Conservation (phyloP, 1,284 basidiomycete species). For the Ceratobasidium sp. region DNA sequence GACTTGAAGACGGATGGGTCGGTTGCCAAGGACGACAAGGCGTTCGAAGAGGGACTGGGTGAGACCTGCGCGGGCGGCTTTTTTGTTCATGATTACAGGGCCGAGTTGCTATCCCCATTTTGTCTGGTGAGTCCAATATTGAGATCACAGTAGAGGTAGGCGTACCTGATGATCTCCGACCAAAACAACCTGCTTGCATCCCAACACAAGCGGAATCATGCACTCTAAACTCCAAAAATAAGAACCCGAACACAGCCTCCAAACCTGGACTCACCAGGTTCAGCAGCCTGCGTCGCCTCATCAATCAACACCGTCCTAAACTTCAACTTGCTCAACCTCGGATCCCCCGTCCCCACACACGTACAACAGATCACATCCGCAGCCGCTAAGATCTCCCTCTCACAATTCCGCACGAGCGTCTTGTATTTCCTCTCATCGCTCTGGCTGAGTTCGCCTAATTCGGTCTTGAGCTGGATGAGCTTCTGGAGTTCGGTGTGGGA, state of each 20-base stretch:
- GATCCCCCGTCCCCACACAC: conserved; percentile 73
- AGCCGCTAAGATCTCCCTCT: conserved; percentile 94
- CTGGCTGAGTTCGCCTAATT: conserved; percentile 96
- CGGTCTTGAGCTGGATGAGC: conserved; percentile 96
- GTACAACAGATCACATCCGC: conserved; percentile 98
- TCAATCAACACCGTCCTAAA: conserved; percentile 75
- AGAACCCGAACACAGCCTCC: conserved; percentile 59
- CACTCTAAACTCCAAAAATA: no score
- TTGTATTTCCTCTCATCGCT: conserved; percentile 99
- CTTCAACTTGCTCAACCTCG: conserved; percentile 67
- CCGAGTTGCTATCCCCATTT: conserved; percentile 96
- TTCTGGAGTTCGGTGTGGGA: conserved; percentile 97
- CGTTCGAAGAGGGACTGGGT: conserved; percentile 83
- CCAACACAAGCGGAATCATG: conserved; percentile 72
- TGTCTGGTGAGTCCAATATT: no score
- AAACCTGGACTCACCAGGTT: conserved; percentile 71
- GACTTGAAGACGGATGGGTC: conserved; percentile 85
- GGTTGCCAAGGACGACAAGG: conserved; percentile 79
- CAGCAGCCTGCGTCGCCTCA: conserved; percentile 72
- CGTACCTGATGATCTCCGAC: conserved; percentile 73
- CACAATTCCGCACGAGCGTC: conserved; percentile 92
- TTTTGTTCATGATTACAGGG: conserved; percentile 99
- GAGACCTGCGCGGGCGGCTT: conserved; percentile 96
- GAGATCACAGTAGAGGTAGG: conserved; percentile 66
- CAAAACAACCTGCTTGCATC: conserved; percentile 67